Conservation (phyloP, 306 rosid species). For the Cucurbita moschata region DNA sequence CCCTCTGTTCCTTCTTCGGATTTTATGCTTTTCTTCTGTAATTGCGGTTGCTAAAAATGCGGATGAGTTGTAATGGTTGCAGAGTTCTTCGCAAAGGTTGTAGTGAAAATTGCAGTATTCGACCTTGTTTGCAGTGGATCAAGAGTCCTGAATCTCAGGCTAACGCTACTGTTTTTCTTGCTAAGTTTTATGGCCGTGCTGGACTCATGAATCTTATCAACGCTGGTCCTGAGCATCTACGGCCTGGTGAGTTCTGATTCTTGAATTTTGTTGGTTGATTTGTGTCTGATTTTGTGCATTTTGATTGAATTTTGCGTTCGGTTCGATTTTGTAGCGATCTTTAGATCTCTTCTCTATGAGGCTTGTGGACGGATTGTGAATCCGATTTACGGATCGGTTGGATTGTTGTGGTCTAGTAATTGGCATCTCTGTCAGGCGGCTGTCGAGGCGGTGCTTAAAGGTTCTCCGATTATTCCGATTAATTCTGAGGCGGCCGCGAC, state of each 20-base stretch:
- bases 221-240: constrained; percentile 93
- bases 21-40: not conserved
- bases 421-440: constrained; percentile 96
- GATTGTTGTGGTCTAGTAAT: constrained; percentile 91
- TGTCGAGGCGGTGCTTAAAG: constrained; percentile 79
- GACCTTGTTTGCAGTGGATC: constrained; percentile 90
- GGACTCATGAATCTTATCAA: constrained; percentile 91
- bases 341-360: constrained; percentile 76
- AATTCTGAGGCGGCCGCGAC: constrained; percentile 60
- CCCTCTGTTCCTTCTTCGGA: not conserved
- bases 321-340: constrained; percentile 34
- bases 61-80: constrained; percentile 97
- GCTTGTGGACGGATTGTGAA: constrained; percentile 91
- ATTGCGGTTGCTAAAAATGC: constrained; percentile 34
- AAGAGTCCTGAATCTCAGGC: constrained; percentile 90
- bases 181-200: constrained; percentile 94
- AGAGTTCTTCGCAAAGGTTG: constrained; percentile 83
- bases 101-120: constrained; percentile 79
- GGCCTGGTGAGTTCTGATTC: constrained; percentile 43
- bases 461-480: constrained; percentile 71
- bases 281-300: not conserved
- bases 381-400: constrained; percentile 92
- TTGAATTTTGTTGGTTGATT: not conserved
- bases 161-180: constrained; percentile 86
- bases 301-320: not conserved